phyloP scores from a whole-genome alignment of 129 eudicot species.

The Kitagawia praeruptora region DNA sequence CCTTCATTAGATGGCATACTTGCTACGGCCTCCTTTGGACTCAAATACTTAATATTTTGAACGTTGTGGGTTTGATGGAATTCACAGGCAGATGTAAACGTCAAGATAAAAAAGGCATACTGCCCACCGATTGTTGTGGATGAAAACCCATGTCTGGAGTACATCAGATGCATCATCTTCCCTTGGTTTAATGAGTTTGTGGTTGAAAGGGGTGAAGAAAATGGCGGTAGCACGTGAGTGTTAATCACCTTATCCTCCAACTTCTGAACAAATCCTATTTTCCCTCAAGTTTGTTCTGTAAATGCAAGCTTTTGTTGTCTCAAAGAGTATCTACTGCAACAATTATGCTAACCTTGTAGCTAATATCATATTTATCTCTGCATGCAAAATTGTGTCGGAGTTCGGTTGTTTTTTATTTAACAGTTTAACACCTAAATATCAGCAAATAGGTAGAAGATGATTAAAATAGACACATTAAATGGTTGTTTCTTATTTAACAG shows the following conservation, averaged over 20 bases:
- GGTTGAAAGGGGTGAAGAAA: constrained; percentile 59
- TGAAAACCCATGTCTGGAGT: constrained; percentile 78
- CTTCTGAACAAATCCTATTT: neutral
- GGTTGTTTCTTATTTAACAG: no score
- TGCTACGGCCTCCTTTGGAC: neutral
- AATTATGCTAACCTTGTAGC: no score
- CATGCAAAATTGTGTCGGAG: no score
- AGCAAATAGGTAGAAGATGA: no score
- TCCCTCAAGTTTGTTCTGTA: neutral
- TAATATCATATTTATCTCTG: no score
- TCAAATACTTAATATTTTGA: neutral
- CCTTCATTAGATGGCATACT: neutral
- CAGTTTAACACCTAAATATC: no score
- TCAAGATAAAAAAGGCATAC: constrained; percentile 82
- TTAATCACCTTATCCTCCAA: neutral
- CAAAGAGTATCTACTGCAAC: no score
- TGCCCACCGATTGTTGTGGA: constrained; percentile 65
- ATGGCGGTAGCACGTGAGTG: constrained; percentile 93
- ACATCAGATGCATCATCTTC: constrained; percentile 53
- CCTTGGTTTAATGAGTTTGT: constrained; percentile 75
- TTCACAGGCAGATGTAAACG: constrained; percentile 66
- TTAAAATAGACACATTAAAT: no score
- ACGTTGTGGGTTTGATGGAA: constrained; percentile 1
- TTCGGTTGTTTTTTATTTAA: no score
- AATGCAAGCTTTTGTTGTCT: neutral